Base-by-base conservation (phyloP, 1,284 basidiomycete species). In the Irpex sp. region DNA sequence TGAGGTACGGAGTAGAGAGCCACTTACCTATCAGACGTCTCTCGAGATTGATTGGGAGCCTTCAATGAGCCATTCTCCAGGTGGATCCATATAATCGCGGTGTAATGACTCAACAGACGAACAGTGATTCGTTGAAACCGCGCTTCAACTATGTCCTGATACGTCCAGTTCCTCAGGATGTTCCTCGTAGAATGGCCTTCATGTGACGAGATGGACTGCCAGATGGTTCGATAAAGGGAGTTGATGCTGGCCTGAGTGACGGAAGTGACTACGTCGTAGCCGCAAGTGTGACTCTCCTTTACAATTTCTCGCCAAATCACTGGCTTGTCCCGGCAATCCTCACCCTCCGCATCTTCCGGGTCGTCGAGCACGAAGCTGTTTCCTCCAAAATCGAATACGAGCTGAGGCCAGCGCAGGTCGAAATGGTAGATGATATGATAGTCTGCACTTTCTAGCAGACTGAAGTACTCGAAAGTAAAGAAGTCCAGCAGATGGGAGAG, bases 231-330 rank as follows among this genome's bases (percentile, higher is more conserved):
- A 69, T 73, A 74, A 55, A 71, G 68, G 4, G 63, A 65, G 63
- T 74, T 74, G 65, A 76, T 68, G 2, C 72, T 70, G 1, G 64
- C 65, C 58, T 76, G 72, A 0, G 75, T 72, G 57, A 77, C 65
- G 0, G 73, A 72, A 37, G 65, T 66, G 65, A 76, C 66, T 59
- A 72, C 67, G 65, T 77, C 75, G 67, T 71, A 76, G 61, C 73
- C 71, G 59, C 59, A 61, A 65, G 70, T 70, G 60, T 68, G 63
- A 50, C 67, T 67, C 49, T 64, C 65, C 66, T 68, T 68, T 9
- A 69, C 64, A 13, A 69, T 69, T 61, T 73, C 68, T 36, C 66
- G 68, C 66, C 68, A 71, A 11, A 50, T 50, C n/a, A 54, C 49
- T 3, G 50, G 33, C 31, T 63, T 62, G 21, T 51, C 58, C 13